Base-by-base conservation (phyloP, 1,284 basidiomycete species). In the Leccinum subatratum region DNA sequence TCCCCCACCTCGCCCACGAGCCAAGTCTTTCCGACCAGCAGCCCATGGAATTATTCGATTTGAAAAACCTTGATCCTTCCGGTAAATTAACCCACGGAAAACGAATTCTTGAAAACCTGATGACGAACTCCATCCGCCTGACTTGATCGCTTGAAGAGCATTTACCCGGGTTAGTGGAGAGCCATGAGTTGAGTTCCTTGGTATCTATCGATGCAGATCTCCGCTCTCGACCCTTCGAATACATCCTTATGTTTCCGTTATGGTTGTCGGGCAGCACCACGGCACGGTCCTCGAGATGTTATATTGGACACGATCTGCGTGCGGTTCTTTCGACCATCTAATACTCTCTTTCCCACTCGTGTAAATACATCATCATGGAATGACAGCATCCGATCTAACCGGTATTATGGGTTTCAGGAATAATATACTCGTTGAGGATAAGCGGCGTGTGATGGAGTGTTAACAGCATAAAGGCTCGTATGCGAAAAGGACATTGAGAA, bases 401-500 rank as follows among this genome's bases (percentile, higher is more conserved):
- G 12, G 30, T 54, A 61, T 66, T 45, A 61, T 11, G 20, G 39
- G 22, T 51, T 48, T 30, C 14, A 32, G 58, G 42, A 59, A 56
- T 34, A 51, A 7, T 28, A 42, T 22, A 14, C 20, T 51, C 61
- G 28, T 48, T 14, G 20, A n/a, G 18, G 28, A 42, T 45, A 34
- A 39, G 39, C 39, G 4, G 39, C 16, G 18, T 66, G 67, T 6
- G 63, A 45, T 32, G 30, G 34, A 28, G 12, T 8, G 51, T 54
- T 22, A 22, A 39, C 37, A 51, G 20, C 45, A 51, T 51, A 51
- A 51, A 51, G 20, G 20, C 12, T 51, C 5, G 20, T 22, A 7
- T 22, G 6, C 11, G 12, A 22, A 51, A 77, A 6, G 42, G 34
- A 28, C 5, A 28, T 28, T 63, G 5, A 20, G 45, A 63, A 57